phyloP scores from a whole-genome alignment of 2,329 filamentous ascomycete species.

The Cryphonectria carpinicola region DNA sequence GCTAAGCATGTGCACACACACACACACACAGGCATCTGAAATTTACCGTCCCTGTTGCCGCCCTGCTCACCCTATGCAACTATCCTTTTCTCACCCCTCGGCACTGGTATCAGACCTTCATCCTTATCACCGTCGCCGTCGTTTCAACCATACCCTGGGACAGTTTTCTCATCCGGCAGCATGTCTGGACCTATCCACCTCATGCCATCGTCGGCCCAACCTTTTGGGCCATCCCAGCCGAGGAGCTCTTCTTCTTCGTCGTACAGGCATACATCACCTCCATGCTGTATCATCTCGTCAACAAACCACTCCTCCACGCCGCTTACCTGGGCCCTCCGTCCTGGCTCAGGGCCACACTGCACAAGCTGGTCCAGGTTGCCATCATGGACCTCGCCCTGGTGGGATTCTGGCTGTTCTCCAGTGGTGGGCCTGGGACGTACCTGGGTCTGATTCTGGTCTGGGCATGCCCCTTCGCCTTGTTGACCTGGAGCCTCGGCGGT shows the following conservation, averaged over 20 bases:
- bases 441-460: conserved; percentile 71
- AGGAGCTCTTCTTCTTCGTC: conserved; percentile 78
- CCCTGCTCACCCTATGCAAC: conserved; percentile 61
- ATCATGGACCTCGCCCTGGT: conserved; percentile 48
- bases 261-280: conserved; percentile 77
- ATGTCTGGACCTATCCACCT: conserved; percentile 73
- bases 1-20: conserved; percentile 5
- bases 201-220: conserved; percentile 66
- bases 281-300: conserved; percentile 68
- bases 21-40: conserved; percentile 59
- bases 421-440: conserved; percentile 61
- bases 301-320: conserved; percentile 62
- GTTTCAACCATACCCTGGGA: conserved; percentile 75
- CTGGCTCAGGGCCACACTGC: neutral
- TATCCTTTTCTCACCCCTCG: conserved; percentile 64
- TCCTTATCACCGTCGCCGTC: conserved; percentile 66
- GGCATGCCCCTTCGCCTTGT: conserved; percentile 67
- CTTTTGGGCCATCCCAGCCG: conserved; percentile 67
- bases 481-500: conserved; percentile 67
- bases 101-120: conserved; percentile 65
- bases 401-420: conserved; percentile 50
- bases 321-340: conserved; percentile 40
- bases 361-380: conserved; percentile 47
- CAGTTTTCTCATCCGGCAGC: conserved; percentile 69
- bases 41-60: conserved; percentile 68